Evolutionary conservation across 2,329 filamentous ascomycete genomes (phyloP).

Genomic region (Raffaelea arxii): DNA sequence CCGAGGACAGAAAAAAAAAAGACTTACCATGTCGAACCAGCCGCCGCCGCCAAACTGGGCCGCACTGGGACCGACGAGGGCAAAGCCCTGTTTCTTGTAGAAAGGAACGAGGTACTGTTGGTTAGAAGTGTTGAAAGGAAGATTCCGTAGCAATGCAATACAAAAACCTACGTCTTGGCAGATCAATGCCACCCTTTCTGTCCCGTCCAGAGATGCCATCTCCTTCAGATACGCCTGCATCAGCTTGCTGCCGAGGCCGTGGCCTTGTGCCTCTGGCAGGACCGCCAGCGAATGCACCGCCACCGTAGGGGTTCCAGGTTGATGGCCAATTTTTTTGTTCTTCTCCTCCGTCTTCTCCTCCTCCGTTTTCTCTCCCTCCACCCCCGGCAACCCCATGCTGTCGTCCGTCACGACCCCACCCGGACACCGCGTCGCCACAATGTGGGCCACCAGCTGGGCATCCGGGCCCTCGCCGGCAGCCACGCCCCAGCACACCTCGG

Average conservation of each 20-base stretch:
- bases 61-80: conserved; percentile 56
- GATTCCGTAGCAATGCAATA: too few species aligned
- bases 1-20: too few species aligned
- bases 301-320: conserved; percentile 63
- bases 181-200: conserved; percentile 60
- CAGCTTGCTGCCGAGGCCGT: conserved; percentile 63
- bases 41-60: conserved; percentile 67
- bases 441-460: conserved; percentile 62
- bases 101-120: conserved; percentile 56
- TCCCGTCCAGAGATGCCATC: conserved; percentile 56
- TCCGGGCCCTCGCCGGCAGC: conserved; percentile 51
- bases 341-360: conserved; percentile 11
- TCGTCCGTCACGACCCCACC: conserved; percentile 57
- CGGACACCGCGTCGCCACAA: conserved; percentile 63
- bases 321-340: conserved; percentile 47
- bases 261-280: conserved; percentile 62
- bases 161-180: conserved; percentile 52
- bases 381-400: conserved; percentile 61
- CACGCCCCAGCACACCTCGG: conserved; percentile 69
- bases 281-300: conserved; percentile 78
- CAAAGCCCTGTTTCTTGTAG: conserved; percentile 69
- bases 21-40: conserved; percentile 71
- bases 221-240: conserved; percentile 70
- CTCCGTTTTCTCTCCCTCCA: conserved; percentile 30
- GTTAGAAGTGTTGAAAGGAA: conserved; percentile 1